Evolutionary conservation across 768 basidiomycete species (phyloP), one percentile per base, ranked within the genome.

Genomic region (Russula foetens): DNA sequence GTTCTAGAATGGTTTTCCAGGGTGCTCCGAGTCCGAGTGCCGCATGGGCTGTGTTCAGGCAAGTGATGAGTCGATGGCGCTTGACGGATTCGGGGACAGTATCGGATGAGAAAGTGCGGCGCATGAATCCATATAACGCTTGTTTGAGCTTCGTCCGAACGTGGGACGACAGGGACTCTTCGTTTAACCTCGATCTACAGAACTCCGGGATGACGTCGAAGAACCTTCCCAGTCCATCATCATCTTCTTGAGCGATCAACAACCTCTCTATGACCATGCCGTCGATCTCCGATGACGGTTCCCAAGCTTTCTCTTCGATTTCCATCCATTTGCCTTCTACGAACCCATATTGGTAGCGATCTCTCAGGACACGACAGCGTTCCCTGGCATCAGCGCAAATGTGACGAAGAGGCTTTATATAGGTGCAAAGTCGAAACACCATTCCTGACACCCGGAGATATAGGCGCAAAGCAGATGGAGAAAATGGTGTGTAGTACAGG

Each of bases 311-410:
- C 7, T 41, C 39, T 19, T 3, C 17, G 17, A 7, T 19, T 7
- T 19, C 12, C 39, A 17, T 15, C 7, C 7, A 8, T 38, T 38
- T 38, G 19, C 39, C 12, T 15, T 11, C 39, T 12, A 4, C 39
- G 7, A 41, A 3, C 39, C 15, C 2, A 12, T 41, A 2, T 3
- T 7, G 14, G 17, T 41, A 41, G 4, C 17, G 39, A 7, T 41
- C 39, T 2, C 39, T 4, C 17, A 41, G 39, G 39, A 11, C 39
- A 19, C 17, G 12, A 12, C 3, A 41, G 8, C 75, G 66, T n/a
- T 49, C 48, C 17, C n/a, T n/a, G n/a, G n/a, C n/a, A n/a, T n/a
- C n/a, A n/a, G n/a, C n/a, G n/a, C n/a, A n/a, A n/a, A n/a, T n/a
- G n/a, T n/a, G n/a, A n/a, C n/a, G n/a, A n/a, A n/a, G n/a, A n/a